phyloP scores from a whole-genome alignment of 1,284 basidiomycete species.

The Cystobasidiaceae sp. region DNA sequence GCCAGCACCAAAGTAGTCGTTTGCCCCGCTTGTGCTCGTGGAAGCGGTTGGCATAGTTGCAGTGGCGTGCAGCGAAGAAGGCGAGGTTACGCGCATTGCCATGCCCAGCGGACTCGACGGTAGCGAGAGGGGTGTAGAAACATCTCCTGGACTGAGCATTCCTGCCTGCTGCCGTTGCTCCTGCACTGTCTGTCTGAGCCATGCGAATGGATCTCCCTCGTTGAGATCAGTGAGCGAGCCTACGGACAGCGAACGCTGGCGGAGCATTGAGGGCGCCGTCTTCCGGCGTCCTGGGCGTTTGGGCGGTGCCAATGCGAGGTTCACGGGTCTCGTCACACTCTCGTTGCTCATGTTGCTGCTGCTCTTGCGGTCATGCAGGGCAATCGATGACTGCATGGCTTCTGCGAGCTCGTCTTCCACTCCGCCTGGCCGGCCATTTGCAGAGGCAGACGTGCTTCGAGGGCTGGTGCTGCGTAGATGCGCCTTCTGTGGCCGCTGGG shows the following conservation, averaged over 20 bases:
- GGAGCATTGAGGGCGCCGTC: not conserved
- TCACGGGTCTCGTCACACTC: constrained; percentile 13
- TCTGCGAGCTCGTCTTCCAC: constrained; percentile 20
- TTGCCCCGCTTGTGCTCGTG: no score
- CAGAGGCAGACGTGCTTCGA: no score
- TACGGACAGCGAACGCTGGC: constrained; percentile 8
- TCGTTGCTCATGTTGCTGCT: not conserved
- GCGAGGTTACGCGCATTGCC: no score
- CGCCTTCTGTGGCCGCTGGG: constrained; percentile 8
- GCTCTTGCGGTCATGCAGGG: not conserved
- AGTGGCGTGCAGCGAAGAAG: no score
- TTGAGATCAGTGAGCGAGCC: not conserved
- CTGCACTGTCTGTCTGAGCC: constrained; percentile 28
- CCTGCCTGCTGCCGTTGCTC: constrained; percentile 25
- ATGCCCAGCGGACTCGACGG: no score
- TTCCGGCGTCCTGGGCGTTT: not conserved
- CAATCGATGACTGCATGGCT: constrained; percentile 12
- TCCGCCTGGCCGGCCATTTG: no score
- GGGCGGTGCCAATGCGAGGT: not conserved
- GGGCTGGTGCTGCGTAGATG: no score
- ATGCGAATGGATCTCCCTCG: constrained; percentile 26
- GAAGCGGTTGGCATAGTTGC: no score
- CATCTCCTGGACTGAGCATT: no score
- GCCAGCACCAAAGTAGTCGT: constrained; percentile 20
- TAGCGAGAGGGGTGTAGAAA: no score